Conservation (phyloP, 2,329 filamentous ascomycete genomes). For the Sporothrix globosa region DNA sequence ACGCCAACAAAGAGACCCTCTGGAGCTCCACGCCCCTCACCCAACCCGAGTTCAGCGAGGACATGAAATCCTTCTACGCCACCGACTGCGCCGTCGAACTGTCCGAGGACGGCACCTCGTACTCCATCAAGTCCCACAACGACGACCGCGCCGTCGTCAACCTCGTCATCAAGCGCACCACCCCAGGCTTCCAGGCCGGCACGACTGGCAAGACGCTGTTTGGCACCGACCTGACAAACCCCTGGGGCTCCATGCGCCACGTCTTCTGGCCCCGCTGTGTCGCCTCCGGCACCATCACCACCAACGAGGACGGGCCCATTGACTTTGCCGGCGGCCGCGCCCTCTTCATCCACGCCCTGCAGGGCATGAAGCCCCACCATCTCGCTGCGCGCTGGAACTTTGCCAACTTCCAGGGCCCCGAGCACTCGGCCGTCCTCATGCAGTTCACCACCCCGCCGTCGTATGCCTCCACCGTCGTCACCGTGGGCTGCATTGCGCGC, state of each 20-base stretch:
- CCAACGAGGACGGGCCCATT: conserved; percentile 75
- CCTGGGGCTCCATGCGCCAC: conserved; percentile 92
- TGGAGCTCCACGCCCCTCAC: conserved; percentile 82
- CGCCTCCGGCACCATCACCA: conserved; percentile 81
- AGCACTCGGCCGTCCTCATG: conserved; percentile 89
- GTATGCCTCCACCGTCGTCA: conserved; percentile 83
- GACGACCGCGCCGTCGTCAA: conserved; percentile 83
- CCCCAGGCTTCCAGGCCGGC: conserved; percentile 83
- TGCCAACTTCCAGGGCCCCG: conserved; percentile 84
- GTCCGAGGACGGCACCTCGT: conserved; percentile 78
- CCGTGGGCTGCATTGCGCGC: conserved; percentile 78
- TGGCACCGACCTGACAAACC: conserved; percentile 80
- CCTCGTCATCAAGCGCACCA: conserved; percentile 72
- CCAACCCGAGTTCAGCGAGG: conserved; percentile 82
- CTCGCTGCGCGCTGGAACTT: conserved; percentile 94
- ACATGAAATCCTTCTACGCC: conserved; percentile 81
- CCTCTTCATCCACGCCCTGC: conserved; percentile 81
- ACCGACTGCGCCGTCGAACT: conserved; percentile 84
- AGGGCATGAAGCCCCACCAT: conserved; percentile 99
- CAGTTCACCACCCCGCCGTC: conserved; percentile 92
- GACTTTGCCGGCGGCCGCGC: conserved; percentile 83
- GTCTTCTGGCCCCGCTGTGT: conserved; percentile 90
- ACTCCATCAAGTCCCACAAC: conserved; percentile 86
- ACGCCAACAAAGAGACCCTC: conserved; percentile 70
- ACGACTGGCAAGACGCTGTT: conserved; percentile 82